Evolutionary conservation across 331 rosid species (phyloP), one percentile per base, ranked within the genome.

Genomic region (Phaseolus coccineus): DNA sequence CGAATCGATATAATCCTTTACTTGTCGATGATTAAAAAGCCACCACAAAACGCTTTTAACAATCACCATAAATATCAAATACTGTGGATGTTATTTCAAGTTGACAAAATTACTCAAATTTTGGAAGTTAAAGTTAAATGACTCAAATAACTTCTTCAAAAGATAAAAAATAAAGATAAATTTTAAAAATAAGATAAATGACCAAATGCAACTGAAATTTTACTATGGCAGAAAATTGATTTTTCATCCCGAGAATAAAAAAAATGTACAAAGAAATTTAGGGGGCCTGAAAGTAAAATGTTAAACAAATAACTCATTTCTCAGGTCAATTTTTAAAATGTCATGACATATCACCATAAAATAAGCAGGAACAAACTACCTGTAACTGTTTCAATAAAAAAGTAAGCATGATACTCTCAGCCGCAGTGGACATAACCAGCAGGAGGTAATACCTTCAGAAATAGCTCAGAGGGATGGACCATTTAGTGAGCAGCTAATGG

Each of bases 321-420:
- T 46, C 9, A 35, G 24, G 22, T 37, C 59, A 80, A 46, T 42
- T 42, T 31, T 47, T 66, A 44, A 56, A 66, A 69, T 35, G 56
- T 37, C 76, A 35, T 22, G 39, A 73, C 51, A 83, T 76, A 73
- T 67, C 81, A 59, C 74, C 84, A 74, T 44, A 67, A 71, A 79
- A 76, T 35, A 78, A 68, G 78, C 57, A 76, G 56, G 52, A 68
- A 73, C 72, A 62, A 62, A 28, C 83, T 76, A 78, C 87, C 65
- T 77, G 72, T 28, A 77, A 83, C 19, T 68, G 81, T 69, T 69
- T 62, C 70, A 77, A 77, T 55, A 67, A 59, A 64, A 19, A 86
- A 59, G 72, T 27, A 74, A 62, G 71, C 25, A 56, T 15, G 50
- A 80, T 73, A 73, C 40, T 68, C 78, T 69, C 61, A 48, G 72